These are phyloP conservation scores for Cyclocybe cylindracea DNA, from an alignment of 768 basidiomycete species.

Conservation along the genomic window DNA sequence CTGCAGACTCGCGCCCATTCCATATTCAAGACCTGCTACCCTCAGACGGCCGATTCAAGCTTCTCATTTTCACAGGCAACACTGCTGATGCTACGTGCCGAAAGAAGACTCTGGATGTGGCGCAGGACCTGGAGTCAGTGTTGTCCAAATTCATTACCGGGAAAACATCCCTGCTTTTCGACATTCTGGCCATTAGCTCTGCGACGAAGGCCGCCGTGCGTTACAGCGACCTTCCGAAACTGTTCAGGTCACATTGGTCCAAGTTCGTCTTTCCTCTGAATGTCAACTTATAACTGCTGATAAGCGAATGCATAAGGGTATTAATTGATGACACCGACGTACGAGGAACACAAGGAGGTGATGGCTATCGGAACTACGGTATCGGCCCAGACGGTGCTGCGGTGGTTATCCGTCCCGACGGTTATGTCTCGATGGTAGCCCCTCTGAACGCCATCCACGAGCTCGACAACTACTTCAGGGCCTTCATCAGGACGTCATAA, in stretches of 20 bases:
- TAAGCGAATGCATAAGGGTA: constrained; percentile 38
- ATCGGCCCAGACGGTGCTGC: constrained; percentile 46
- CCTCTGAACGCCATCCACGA: constrained; percentile 43
- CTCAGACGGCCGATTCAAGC: constrained; percentile 54
- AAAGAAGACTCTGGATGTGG: constrained; percentile 29
- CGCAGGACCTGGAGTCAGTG: constrained; percentile 31
- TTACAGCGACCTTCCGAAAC: constrained; percentile 46
- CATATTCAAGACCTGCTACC: constrained; percentile 57
- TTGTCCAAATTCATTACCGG: constrained; percentile 27
- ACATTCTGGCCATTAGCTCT: constrained; percentile 41
- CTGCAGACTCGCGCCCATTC: constrained; percentile 48
- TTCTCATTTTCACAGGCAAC: constrained; percentile 56
- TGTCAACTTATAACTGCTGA: background rate
- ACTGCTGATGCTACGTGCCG: constrained; percentile 29
- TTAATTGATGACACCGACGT: constrained; percentile 58
- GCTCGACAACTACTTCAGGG: constrained; percentile 48
- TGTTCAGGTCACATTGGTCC: constrained; percentile 59
- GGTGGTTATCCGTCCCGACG: constrained; percentile 63
- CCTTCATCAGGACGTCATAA: constrained; percentile 35
- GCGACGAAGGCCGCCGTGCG: constrained; percentile 38
- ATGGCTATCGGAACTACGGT: constrained; percentile 59
- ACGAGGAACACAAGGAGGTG: constrained; percentile 45
- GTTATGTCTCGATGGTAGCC: constrained; percentile 60
- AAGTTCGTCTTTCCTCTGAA: constrained; percentile 38
- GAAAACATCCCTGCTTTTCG: constrained; percentile 38